Evolutionary conservation across 805 yeast genomes (phyloP), one percentile per base, ranked within the genome.

Genomic region (Metschnikowia shivogae): DNA sequence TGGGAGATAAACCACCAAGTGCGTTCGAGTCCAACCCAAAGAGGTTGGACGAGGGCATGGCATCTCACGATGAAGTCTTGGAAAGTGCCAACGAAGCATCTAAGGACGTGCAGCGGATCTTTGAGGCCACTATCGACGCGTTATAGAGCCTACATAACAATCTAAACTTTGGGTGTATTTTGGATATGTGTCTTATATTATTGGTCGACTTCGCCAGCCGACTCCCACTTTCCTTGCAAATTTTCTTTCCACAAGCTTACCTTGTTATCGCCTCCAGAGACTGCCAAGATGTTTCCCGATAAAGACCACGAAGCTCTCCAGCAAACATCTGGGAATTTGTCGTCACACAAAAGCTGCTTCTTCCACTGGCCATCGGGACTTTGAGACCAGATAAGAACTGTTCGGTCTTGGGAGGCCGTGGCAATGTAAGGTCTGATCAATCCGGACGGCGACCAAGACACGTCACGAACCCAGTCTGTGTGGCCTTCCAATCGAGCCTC

Each of bases 291-390:
- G 64, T 93, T 93, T 43, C 99, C 99, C 38, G 95, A 85, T 55
- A 90, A 74, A 10, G 97, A 89, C 99, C 99, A 93, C 55, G 95
- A 84, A 39, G 95, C 96, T 65, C 97, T 83, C 99, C 99, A 93
- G 56, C 95, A 87, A 24, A 90, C 97, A 63, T 93, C 99, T 12
- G 97, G 93, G 77, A 93, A 93, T 62, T 81, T 84, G 33, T 88
- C 95, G 14, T 77, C 75, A 40, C 82, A 81, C 60, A 93, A 75
- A 33, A 78, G 70, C 59, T 82, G 84, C 63, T 86, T 86, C 63
- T 84, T 82, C 99, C 99, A 93, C 52, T 75, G 74, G 3, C 79
- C 81, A 22, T 75, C 76, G 45, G 64, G 64, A 52, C 84, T 90
- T 65, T 89, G 92, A 7, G 96, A 83, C 99, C 99, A 93, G 62